These are phyloP conservation scores for Exophiala alcalophila DNA, from an alignment of 2,329 filamentous ascomycete species.

Conservation along the genomic window DNA sequence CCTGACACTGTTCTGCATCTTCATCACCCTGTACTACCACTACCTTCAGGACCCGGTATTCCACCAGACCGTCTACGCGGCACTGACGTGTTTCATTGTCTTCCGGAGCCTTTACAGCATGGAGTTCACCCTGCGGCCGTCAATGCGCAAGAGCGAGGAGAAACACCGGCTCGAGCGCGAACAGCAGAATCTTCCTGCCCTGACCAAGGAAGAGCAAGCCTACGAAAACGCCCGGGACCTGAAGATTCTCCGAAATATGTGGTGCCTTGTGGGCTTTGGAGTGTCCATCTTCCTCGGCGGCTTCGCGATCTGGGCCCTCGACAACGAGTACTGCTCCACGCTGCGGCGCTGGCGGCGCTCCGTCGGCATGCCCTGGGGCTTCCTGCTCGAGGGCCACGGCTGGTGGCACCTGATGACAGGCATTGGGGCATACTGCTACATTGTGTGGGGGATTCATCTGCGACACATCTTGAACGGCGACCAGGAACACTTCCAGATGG, in stretches of 20 bases:
- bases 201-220: conserved; percentile 45
- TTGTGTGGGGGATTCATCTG: conserved; percentile 79
- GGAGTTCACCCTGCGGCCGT: conserved; percentile 63
- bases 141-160: conserved; percentile 49
- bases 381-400: conserved; percentile 69
- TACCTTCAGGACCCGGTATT: conserved; percentile 78
- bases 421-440: conserved; percentile 78
- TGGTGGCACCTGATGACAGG: conserved; percentile 83
- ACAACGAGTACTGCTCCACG: conserved; percentile 70
- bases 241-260: conserved; percentile 65
- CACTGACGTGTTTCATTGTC: conserved; percentile 68
- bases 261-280: conserved; percentile 68
- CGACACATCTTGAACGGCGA: conserved; percentile 70
- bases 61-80: conserved; percentile 75
- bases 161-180: conserved; percentile 44
- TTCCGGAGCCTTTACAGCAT: conserved; percentile 74
- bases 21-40: conserved; percentile 79
- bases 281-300: conserved; percentile 69
- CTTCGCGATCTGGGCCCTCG: conserved; percentile 74
- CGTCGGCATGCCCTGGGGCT: conserved; percentile 74
- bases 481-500: conserved; percentile 67
- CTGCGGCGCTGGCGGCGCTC: conserved; percentile 64
- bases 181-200: conserved; percentile 38
- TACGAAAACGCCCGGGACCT: conserved; percentile 55
- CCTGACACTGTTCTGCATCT: conserved; percentile 56